Conservation (phyloP, 2,329 filamentous ascomycete genomes). For the Corynespora cassiicola region DNA sequence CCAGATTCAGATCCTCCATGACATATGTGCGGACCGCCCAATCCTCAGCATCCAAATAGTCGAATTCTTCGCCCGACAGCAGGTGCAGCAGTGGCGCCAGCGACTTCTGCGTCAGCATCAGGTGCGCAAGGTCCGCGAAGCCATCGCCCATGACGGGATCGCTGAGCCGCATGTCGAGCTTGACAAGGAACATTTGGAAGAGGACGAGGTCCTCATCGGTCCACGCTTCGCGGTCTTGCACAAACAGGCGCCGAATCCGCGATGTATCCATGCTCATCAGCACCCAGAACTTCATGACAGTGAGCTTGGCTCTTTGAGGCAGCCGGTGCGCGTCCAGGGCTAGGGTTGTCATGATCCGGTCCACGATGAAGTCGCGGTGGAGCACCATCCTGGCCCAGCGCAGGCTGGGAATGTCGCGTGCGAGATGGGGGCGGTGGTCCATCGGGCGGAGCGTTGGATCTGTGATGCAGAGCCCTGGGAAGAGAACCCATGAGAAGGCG, state of each 20-base stretch:
- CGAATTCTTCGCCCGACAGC: conserved; percentile 62
- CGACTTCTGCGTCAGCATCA: conserved; percentile 61
- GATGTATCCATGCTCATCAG: conserved; percentile 71
- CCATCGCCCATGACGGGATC: conserved; percentile 65
- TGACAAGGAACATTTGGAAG: conserved; percentile 70
- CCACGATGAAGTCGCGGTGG: conserved; percentile 47
- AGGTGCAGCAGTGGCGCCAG: conserved; percentile 66
- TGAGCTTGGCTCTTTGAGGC: conserved; percentile 59
- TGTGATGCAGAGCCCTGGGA: conserved; percentile 61
- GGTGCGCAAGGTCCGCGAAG: conserved; percentile 35
- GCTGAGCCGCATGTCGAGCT: conserved; percentile 73
- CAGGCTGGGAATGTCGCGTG: conserved; percentile 64
- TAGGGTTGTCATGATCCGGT: conserved; percentile 67
- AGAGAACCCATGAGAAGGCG: conserved; percentile 69
- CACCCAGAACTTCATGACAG: conserved; percentile 70
- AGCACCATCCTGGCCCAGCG: conserved; percentile 73
- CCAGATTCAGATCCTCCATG: conserved; percentile 23
- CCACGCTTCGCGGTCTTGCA: conserved; percentile 63
- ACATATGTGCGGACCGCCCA: conserved; percentile 28
- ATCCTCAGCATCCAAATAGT: conserved; percentile 25
- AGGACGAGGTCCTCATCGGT: conserved; percentile 66
- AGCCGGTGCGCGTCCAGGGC: conserved; percentile 61
- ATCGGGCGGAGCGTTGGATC: conserved; percentile 64
- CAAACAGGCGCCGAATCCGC: conserved; percentile 58
- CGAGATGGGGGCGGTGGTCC: conserved; percentile 39